A percentile compares a stretch with the other conserved stretches of the same genome.
Evolutionary conservation across 192 early-diverging fungal genomes (phyloP).

Genomic region (Coemansia sp.): DNA sequence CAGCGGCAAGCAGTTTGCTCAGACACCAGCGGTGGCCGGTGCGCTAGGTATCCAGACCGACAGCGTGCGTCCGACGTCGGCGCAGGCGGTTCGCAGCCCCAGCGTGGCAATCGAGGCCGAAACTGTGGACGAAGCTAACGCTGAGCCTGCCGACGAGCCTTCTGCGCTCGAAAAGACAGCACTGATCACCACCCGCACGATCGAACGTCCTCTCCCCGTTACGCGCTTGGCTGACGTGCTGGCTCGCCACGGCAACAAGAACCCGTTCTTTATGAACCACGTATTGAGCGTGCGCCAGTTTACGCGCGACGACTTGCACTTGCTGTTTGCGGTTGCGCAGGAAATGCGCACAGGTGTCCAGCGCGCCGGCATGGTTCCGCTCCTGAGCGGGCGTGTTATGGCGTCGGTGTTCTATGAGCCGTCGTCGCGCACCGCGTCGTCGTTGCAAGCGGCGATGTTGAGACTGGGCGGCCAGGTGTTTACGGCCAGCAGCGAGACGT

Average conservation of each 20-base stretch:
- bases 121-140: conserved; percentile 19
- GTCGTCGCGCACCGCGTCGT: conserved; percentile 88
- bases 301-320: conserved; percentile 86
- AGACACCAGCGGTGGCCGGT: conserved; percentile 9
- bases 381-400: conserved; percentile 88
- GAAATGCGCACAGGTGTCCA: conserved; percentile 96
- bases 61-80: background rate
- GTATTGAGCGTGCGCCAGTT: conserved; percentile 91
- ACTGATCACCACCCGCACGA: background rate
- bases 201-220: conserved; percentile 17
- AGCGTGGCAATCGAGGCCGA: conserved; percentile 17
- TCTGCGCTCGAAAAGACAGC: background rate
- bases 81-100: conserved; percentile 10
- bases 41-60: conserved; percentile 18
- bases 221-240: conserved; percentile 44
- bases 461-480: conserved; percentile 91
- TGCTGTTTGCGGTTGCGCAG: conserved; percentile 92
- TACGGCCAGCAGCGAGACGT: conserved; percentile 74
- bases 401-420: conserved; percentile 97
- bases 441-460: conserved; percentile 93
- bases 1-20: conserved; percentile 40
- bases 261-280: conserved; percentile 90
- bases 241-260: conserved; percentile 43
- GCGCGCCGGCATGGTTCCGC: conserved; percentile 76
- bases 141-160: background rate